Evolutionary conservation across 495 filamentous ascomycete genomes (phyloP).

Genomic region (Podospora australis): DNA sequence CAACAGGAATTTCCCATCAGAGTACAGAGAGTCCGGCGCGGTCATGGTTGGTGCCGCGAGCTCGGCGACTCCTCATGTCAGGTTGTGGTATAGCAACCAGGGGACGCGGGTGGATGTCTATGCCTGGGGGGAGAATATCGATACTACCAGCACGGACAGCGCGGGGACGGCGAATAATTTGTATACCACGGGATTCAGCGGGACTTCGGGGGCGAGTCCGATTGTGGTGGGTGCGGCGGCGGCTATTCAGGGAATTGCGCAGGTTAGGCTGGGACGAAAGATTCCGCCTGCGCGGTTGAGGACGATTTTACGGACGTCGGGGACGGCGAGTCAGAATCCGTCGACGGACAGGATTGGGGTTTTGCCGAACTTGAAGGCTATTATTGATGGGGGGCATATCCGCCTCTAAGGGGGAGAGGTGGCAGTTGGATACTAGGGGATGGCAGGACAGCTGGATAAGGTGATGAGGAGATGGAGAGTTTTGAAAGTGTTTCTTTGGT

Average conservation of each 20-base stretch:
- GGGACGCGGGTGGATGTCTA: slow-evolving; percentile 16
- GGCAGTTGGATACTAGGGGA: no score
- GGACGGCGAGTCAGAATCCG: slow-evolving; percentile 3
- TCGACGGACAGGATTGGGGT: slow-evolving; percentile 7
- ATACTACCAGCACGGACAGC: slow-evolving; percentile 9
- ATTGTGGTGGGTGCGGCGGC: slow-evolving; percentile 15
- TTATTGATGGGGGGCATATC: slow-evolving; percentile 5
- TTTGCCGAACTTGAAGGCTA: slow-evolving; percentile 7
- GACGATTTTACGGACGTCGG: slow-evolving; percentile 5
- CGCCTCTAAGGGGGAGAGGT: background rate
- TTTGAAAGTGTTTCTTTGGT: no score
- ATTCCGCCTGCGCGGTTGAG: slow-evolving; percentile 6
- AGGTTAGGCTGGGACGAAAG: slow-evolving; percentile 1
- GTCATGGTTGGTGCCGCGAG: slow-evolving; percentile 12
- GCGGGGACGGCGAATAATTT: background rate
- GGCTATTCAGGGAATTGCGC: slow-evolving; percentile 13
- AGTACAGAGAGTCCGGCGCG: slow-evolving; percentile 19
- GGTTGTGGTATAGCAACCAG: slow-evolving; percentile 10
- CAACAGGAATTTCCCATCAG: slow-evolving; percentile 2
- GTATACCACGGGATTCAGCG: slow-evolving; percentile 12
- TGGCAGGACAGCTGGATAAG: no score
- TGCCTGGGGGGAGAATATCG: slow-evolving; percentile 12
- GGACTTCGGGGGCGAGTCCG: slow-evolving; percentile 13
- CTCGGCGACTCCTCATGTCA: slow-evolving; percentile 5
- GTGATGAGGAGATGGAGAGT: no score